Evolutionary conservation across 1,284 basidiomycete species (phyloP).

Genomic region (Ceratobasidium sp.): DNA sequence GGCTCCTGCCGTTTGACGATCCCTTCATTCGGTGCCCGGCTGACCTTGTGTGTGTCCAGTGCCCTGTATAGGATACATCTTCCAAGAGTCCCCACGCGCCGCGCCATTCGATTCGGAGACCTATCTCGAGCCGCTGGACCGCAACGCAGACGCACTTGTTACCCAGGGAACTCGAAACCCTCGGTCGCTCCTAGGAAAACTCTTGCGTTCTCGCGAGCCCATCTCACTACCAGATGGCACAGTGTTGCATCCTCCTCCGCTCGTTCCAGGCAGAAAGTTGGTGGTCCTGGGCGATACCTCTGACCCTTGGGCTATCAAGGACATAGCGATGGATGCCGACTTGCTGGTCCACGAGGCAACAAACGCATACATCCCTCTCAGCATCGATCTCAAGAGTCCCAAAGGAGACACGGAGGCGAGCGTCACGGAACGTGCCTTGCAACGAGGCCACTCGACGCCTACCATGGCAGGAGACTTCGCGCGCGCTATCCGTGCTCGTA

Average conservation of each 20-base stretch:
- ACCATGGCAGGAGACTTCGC: constrained; percentile 87
- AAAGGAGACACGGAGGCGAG: constrained; percentile 60
- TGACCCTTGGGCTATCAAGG: constrained; percentile 70
- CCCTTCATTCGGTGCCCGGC: constrained; percentile 16
- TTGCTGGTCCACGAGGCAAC: constrained; percentile 87
- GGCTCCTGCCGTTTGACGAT: constrained; percentile 25
- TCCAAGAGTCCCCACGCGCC: constrained; percentile 70
- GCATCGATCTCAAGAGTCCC: constrained; percentile 63
- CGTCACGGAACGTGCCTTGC: constrained; percentile 70
- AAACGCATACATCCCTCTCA: constrained; percentile 78
- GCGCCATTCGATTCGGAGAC: constrained; percentile 52
- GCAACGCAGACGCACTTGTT: constrained; percentile 62
- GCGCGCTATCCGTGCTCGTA: constrained; percentile 70
- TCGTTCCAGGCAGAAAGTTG: constrained; percentile 77
- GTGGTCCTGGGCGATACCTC: constrained; percentile 84
- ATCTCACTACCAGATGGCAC: constrained; percentile 84
- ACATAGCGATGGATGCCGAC: constrained; percentile 72
- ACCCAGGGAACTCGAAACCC: constrained; percentile 76
- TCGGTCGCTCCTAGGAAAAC: constrained; percentile 72
- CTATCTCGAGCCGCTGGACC: constrained; percentile 53
- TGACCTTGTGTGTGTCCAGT: constrained; percentile 63
- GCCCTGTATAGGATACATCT: constrained; percentile 85
- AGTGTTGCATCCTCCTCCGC: constrained; percentile 76
- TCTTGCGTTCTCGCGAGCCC: constrained; percentile 69
- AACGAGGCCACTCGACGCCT: constrained; percentile 86